A percentile compares a stretch with the other conserved stretches of the same genome.
Evolutionary conservation across 2,329 filamentous ascomycete species (phyloP).

Genomic region (Metarhizium guizhouense): DNA sequence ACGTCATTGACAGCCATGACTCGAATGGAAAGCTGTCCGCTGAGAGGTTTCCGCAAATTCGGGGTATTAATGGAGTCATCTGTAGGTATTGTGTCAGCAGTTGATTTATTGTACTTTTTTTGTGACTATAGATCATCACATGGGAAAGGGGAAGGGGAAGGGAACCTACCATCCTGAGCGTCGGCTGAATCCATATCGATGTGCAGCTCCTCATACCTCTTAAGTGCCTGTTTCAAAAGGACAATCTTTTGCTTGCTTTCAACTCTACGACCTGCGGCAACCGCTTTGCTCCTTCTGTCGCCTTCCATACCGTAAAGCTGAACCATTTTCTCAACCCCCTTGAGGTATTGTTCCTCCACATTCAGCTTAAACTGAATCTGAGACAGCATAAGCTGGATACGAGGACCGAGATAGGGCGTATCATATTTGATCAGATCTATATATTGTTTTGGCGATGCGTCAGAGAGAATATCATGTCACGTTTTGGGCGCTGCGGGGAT

Average conservation of each 20-base stretch:
- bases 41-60: constrained; percentile 91
- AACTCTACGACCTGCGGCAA: constrained; percentile 79
- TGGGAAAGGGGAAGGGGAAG: constrained; percentile 9
- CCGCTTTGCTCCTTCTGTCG: constrained; percentile 87
- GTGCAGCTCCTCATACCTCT: constrained; percentile 94
- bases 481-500: not conserved
- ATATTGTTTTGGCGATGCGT: not conserved
- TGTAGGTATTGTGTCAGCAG: constrained; percentile 23
- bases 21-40: constrained; percentile 77
- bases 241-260: constrained; percentile 99
- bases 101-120: too few species aligned
- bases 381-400: constrained; percentile 97
- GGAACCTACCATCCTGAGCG: constrained; percentile 63
- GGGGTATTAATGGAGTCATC: constrained; percentile 96
- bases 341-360: constrained; percentile 97
- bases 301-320: constrained; percentile 96
- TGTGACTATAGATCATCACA: not conserved
- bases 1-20: constrained; percentile 89
- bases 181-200: constrained; percentile 81
- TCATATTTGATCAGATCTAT: constrained; percentile 97
- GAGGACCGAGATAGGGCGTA: constrained; percentile 86
- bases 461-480: not conserved
- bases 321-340: constrained; percentile 98
- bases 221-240: constrained; percentile 87
- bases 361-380: constrained; percentile 98